Conservation (phyloP, 495 filamentous ascomycete species). For the Xylaria telfairii region DNA sequence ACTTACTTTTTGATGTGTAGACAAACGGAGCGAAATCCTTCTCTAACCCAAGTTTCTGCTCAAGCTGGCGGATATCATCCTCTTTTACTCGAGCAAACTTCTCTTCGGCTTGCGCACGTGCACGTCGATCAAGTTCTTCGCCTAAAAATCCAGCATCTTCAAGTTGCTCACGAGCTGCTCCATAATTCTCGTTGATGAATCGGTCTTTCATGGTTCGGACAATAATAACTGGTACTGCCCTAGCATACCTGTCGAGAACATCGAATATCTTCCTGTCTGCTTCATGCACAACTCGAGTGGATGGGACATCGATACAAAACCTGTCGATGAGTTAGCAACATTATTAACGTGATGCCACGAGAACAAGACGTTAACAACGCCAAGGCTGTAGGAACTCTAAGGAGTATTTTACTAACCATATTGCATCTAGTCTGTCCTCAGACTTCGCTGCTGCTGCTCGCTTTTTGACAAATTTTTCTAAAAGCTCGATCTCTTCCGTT, state of each 20-base stretch:
- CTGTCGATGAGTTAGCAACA: background rate
- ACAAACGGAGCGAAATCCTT: conserved; percentile 27
- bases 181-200: conserved; percentile 27
- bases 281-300: conserved; percentile 25
- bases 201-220: conserved; percentile 28
- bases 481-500: conserved; percentile 22
- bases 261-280: conserved; percentile 25
- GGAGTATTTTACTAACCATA: conserved; percentile 17
- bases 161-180: conserved; percentile 23
- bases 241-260: conserved; percentile 18
- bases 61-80: conserved; percentile 25
- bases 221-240: conserved; percentile 22
- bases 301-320: conserved; percentile 27
- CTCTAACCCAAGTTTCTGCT: conserved; percentile 25
- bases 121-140: conserved; percentile 22
- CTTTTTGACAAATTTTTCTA: conserved; percentile 24
- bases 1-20: conserved; percentile 26
- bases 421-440: conserved; percentile 26
- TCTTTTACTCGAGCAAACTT: conserved; percentile 17
- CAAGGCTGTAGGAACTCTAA: background rate
- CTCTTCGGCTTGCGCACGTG: conserved; percentile 25
- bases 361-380: background rate
- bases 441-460: conserved; percentile 17
- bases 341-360: background rate
- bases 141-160: conserved; percentile 20